A percentile compares a stretch with the other conserved stretches of the same genome.
Conservation (phyloP, 169 alveolate genomes). For the Plasmodium reichenowi region DNA sequence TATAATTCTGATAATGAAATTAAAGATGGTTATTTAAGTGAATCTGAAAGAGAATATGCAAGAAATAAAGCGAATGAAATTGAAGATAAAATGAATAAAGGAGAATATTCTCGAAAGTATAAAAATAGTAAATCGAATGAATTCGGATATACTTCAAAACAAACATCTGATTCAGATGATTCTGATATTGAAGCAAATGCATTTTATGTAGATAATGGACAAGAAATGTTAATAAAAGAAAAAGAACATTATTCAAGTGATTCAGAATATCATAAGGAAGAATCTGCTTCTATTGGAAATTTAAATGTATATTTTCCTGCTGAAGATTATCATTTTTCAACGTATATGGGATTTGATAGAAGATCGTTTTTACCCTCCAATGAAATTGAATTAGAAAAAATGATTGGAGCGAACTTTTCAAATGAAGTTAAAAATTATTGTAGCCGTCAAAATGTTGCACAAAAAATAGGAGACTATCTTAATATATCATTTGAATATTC, state of each 20-base stretch:
- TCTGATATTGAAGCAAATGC: slow-evolving; percentile 14
- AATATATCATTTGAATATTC: slow-evolving; percentile 45
- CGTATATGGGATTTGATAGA: slow-evolving; percentile 47
- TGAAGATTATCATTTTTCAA: slow-evolving; percentile 59
- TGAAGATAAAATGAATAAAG: slow-evolving; percentile 37
- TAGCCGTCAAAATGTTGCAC: slow-evolving; percentile 4
- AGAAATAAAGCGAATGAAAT: slow-evolving; percentile 31
- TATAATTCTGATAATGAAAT: not conserved
- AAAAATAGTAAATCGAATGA: not conserved
- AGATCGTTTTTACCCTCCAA: slow-evolving; percentile 22
- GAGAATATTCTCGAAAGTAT: slow-evolving; percentile 42
- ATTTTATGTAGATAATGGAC: slow-evolving; percentile 52
- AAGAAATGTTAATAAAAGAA: slow-evolving; percentile 56
- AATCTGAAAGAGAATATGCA: slow-evolving; percentile 16
- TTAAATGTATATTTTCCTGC: not conserved
- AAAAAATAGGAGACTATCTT: slow-evolving; percentile 32
- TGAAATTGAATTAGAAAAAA: slow-evolving; percentile 49
- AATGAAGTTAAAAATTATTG: slow-evolving; percentile 45
- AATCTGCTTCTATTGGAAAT: not conserved
- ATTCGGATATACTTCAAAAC: not conserved
- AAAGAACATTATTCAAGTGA: slow-evolving; percentile 14
- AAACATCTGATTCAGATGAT: slow-evolving; percentile 15
- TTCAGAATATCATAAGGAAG: no score
- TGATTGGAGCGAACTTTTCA: slow-evolving; percentile 63
- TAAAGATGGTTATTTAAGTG: not conserved